These are phyloP conservation scores for Trametes gibbosa DNA, from an alignment of 768 basidiomycete genomes.

Conservation along the genomic window DNA sequence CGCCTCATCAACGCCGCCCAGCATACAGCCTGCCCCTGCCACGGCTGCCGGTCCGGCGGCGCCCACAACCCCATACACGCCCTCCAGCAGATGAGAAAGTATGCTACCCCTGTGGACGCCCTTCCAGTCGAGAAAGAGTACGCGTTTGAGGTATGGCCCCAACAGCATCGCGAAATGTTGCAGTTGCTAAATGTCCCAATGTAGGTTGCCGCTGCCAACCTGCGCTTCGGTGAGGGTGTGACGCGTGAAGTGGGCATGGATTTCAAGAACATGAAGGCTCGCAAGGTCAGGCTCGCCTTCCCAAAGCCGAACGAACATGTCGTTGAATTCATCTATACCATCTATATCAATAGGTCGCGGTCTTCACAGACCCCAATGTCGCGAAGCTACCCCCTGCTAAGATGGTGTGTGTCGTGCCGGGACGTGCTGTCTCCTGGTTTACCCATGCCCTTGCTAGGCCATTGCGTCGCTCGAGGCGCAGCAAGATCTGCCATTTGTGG, in stretches of 20 bases:
- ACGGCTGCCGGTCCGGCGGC: conserved; percentile 53
- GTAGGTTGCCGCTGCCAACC: conserved; percentile 82
- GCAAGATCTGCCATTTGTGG: conserved; percentile 71
- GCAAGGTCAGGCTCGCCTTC: conserved; percentile 52
- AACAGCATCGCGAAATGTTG: neutral
- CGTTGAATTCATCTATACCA: no score
- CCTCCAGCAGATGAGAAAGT: conserved; percentile 61
- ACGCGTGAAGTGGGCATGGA: conserved; percentile 92
- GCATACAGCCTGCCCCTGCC: conserved; percentile 76
- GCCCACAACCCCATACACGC: conserved; percentile 43
- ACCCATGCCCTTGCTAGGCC: conserved; percentile 43
- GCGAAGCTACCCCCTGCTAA: conserved; percentile 81
- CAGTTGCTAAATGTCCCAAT: neutral
- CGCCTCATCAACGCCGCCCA: conserved; percentile 77
- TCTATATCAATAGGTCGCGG: conserved; percentile 63
- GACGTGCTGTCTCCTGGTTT: neutral
- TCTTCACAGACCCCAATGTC: conserved; percentile 90
- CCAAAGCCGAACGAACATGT: neutral
- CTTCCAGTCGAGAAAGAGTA: conserved; percentile 73
- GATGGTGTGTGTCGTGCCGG: conserved; percentile 42
- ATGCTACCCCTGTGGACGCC: conserved; percentile 72
- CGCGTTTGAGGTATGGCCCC: conserved; percentile 70
- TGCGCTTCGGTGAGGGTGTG: conserved; percentile 88
- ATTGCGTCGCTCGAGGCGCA: conserved; percentile 79
- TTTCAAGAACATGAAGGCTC: conserved; percentile 88